phyloP scores from a whole-genome alignment of 2,329 filamentous ascomycete species.

The Periconia macrospinosa region DNA sequence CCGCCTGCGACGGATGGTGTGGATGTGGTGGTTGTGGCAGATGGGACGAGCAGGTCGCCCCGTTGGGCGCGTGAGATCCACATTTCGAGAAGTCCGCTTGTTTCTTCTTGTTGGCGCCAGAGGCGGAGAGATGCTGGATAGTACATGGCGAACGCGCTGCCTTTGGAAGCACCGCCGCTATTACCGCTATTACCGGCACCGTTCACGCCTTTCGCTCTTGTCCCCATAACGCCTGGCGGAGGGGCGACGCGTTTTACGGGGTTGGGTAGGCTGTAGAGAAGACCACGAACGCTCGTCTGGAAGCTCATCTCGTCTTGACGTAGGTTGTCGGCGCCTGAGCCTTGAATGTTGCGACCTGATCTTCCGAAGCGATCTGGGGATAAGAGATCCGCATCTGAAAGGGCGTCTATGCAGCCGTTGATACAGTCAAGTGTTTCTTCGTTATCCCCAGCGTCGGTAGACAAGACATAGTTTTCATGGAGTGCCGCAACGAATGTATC shows the following conservation, averaged over 20 bases:
- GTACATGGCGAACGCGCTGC: constrained; percentile 83
- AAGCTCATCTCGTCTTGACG: constrained; percentile 95
- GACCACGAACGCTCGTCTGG: constrained; percentile 82
- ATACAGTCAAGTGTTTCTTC: constrained; percentile 72
- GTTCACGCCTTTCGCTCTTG: constrained; percentile 28
- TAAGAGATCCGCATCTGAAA: constrained; percentile 87
- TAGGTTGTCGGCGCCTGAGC: constrained; percentile 67
- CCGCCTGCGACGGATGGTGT: constrained; percentile 35
- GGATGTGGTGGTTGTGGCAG: constrained; percentile 21
- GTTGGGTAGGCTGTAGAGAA: constrained; percentile 81
- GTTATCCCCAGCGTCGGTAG: constrained; percentile 68
- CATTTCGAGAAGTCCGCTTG: constrained; percentile 71
- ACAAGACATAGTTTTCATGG: constrained; percentile 91
- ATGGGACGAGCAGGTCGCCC: constrained; percentile 32
- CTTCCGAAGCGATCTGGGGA: constrained; percentile 73
- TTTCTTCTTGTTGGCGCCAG: constrained; percentile 82
- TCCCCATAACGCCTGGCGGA: constrained; percentile 39
- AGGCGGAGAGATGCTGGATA: constrained; percentile 84
- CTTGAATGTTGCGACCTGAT: constrained; percentile 51
- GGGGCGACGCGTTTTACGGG: constrained; percentile 70
- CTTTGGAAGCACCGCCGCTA: constrained; percentile 25
- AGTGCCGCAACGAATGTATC: constrained; percentile 86
- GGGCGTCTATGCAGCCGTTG: constrained; percentile 79
- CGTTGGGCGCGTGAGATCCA: constrained; percentile 64
- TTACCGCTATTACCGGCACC: background rate